Percentiles rank a stretch among this genome's conserved stretches.
phyloP scores from a whole-genome alignment of 192 early-diverging fungal species.

The Spizellomyces punctatus region DNA sequence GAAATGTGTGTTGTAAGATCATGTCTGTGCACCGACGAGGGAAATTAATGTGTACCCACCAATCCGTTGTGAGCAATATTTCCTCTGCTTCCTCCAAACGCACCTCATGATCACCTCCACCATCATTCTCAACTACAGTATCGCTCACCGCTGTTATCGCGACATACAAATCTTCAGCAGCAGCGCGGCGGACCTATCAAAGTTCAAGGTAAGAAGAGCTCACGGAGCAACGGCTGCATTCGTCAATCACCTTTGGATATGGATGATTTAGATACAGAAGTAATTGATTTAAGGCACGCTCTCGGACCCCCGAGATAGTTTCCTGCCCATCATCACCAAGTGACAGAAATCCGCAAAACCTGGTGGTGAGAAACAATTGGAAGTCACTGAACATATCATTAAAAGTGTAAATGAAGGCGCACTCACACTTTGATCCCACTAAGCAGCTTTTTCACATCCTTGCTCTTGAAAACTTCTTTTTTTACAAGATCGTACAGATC shows the following conservation, averaged over 20 bases:
- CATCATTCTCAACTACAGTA: not conserved
- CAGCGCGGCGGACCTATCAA: conserved; percentile 62
- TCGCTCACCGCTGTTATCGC: conserved; percentile 49
- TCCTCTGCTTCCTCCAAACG: conserved; percentile 59
- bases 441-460: conserved; percentile 68
- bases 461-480: conserved; percentile 52
- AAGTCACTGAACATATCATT: not conserved
- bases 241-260: conserved; percentile 65
- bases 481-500: conserved; percentile 46
- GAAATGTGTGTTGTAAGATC: not conserved
- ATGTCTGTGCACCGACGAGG: too few species aligned
- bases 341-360: conserved; percentile 51
- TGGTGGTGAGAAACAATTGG: conserved; percentile 20
- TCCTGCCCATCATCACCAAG: conserved; percentile 16
- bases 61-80: conserved; percentile 65
- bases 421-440: conserved; percentile 67
- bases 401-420: conserved; percentile 7
- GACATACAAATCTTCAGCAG: conserved; percentile 76
- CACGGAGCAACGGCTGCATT: not conserved
- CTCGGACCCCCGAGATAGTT: conserved; percentile 29
- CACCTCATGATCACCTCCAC: conserved; percentile 47
- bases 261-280: conserved; percentile 71
- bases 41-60: conserved; percentile 39
- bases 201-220: not conserved
- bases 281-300: conserved; percentile 59